These are phyloP conservation scores for Apophysomyces elegans DNA, from an alignment of 371 early-diverging fungal species.

Conservation along the genomic window DNA sequence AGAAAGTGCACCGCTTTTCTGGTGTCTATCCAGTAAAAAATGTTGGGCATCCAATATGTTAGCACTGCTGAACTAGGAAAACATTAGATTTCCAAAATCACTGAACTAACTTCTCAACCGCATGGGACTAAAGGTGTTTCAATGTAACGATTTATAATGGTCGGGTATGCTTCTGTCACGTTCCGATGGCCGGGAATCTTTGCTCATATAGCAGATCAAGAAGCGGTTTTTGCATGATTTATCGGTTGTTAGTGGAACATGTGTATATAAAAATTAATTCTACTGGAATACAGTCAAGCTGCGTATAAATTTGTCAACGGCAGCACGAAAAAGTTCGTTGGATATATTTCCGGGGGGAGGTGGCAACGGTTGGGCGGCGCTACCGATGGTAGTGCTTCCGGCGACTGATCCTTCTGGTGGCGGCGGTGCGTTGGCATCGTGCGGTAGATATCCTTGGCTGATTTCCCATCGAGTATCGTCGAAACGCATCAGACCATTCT, in stretches of 20 bases:
- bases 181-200: too few species aligned
- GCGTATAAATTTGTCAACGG: conserved; percentile 70
- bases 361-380: conserved; percentile 15
- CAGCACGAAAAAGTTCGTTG: conserved; percentile 72
- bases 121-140: too few species aligned
- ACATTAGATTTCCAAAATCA: too few species aligned
- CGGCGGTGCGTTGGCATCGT: conserved; percentile 15
- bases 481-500: conserved; percentile 71
- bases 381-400: conserved; percentile 10
- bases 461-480: conserved; percentile 61
- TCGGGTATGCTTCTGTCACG: too few species aligned
- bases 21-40: not conserved
- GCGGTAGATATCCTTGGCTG: conserved; percentile 41
- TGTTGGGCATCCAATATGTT: too few species aligned
- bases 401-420: conserved; percentile 12
- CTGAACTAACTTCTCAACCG: too few species aligned
- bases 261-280: not conserved
- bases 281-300: conserved; percentile 69
- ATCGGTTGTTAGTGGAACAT: not conserved
- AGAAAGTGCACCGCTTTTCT: not conserved
- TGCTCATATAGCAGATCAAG: too few species aligned
- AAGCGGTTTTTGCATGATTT: too few species aligned
- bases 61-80: too few species aligned
- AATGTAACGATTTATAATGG: too few species aligned
- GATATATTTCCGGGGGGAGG: conserved; percentile 63